Conservation (phyloP, 2,329 filamentous ascomycete species). For the Penicillium hesseltinei region DNA sequence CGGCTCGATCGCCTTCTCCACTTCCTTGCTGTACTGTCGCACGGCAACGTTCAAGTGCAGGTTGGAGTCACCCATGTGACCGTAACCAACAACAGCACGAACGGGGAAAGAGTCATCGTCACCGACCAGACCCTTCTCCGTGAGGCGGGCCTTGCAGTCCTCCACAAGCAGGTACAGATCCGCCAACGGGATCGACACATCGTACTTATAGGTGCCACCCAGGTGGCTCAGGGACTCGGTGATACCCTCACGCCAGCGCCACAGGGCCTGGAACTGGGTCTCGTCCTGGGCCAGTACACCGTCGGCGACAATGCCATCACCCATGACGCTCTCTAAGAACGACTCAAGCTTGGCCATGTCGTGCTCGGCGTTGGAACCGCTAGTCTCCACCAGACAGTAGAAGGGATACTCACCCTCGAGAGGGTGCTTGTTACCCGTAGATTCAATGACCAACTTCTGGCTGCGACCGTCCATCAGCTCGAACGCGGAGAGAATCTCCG, state of each 20-base stretch:
- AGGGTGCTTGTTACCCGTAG: conserved; percentile 74
- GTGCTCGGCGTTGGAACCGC: conserved; percentile 89
- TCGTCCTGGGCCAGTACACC: conserved; percentile 92
- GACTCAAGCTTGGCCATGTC: conserved; percentile 86
- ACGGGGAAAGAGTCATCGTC: conserved; percentile 74
- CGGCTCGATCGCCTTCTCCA: conserved; percentile 85
- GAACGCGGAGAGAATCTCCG: conserved; percentile 94
- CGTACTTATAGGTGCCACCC: conserved; percentile 98
- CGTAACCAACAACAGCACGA: conserved; percentile 89
- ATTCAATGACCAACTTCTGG: conserved; percentile 72
- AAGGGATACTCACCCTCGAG: conserved; percentile 84
- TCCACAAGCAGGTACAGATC: conserved; percentile 89
- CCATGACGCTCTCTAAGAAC: conserved; percentile 91
- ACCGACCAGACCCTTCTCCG: conserved; percentile 71
- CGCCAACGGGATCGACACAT: conserved; percentile 85
- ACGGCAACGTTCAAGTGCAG: conserved; percentile 88
- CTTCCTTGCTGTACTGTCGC: conserved; percentile 76
- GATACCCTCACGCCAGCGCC: conserved; percentile 92
- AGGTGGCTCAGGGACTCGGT: conserved; percentile 84
- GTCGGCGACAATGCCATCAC: conserved; percentile 78
- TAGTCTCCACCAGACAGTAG: conserved; percentile 96
- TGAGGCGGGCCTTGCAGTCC: conserved; percentile 72
- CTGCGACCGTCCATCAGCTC: conserved; percentile 91
- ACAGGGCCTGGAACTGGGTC: conserved; percentile 80
- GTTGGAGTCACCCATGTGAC: conserved; percentile 97